These are phyloP conservation scores for Cornus florida DNA, from an alignment of 148 eudicot genomes.

Conservation along the genomic window DNA sequence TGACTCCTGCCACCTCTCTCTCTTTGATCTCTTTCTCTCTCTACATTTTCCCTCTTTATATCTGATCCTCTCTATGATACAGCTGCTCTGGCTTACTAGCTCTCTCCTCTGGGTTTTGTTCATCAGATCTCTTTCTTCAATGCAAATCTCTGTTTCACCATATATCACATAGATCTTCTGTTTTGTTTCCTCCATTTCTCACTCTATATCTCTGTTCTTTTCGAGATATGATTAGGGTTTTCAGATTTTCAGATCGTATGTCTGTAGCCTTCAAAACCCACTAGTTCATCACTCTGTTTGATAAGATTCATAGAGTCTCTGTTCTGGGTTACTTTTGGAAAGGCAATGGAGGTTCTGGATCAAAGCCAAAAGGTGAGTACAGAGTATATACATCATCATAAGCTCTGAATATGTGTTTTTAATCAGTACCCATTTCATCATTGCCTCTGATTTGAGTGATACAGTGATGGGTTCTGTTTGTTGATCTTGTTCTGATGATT, in stretches of 20 bases:
- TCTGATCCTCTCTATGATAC: not conserved
- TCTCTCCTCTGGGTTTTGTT: not conserved
- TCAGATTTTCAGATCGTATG: not conserved
- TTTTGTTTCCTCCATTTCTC: not conserved
- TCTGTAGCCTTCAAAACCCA: not conserved
- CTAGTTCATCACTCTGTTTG: not conserved
- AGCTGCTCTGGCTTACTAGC: not conserved
- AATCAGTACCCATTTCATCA: not conserved
- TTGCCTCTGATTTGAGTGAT: not conserved
- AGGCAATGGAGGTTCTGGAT: not conserved
- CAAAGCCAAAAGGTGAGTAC: constrained; percentile 12
- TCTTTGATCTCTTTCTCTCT: constrained; percentile 2
- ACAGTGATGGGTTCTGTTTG: not conserved
- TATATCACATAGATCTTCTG: not conserved
- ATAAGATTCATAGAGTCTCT: too few species aligned
- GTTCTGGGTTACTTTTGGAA: not conserved
- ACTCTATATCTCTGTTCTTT: not conserved
- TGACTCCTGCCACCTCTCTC: constrained; percentile 16
- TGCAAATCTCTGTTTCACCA: not conserved
- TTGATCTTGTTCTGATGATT: not conserved
- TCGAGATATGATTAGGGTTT: constrained; percentile 1
- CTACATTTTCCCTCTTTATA: not conserved
- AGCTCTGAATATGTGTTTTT: not conserved
- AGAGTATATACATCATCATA: not conserved
- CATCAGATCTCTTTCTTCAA: not conserved